Base-by-base conservation (phyloP, 2,329 filamentous ascomycete genomes). In the Onygenales sp. region DNA sequence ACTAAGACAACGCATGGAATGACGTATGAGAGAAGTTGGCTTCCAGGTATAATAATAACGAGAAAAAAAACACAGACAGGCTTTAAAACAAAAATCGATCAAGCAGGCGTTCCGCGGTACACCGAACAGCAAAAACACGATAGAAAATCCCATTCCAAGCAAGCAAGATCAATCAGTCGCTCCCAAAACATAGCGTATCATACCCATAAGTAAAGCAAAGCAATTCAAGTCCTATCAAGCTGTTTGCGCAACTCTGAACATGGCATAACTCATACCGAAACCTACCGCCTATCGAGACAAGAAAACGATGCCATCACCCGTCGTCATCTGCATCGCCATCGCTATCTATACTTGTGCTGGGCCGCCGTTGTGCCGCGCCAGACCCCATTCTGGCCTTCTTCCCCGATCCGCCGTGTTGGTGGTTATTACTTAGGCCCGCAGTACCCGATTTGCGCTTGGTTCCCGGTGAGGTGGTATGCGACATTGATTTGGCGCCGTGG, bases 261-360 rank as follows among this genome's bases (percentile, higher is more conserved):
- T 32, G 46, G 36, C 51, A 27, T 27, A 27, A 27, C 27, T 43
- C 49, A 35, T 51, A 44, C 31, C 31, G 3, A 17, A 3, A 5
- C n/a, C 31, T 43, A 11, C 9, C 39, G 27, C 11, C n/a, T 33
- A 43, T 36, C 11, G 11, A 13, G 51, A 50, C 45, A 57, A 54
- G 58, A 50, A 54, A 58, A 54, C 47, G 46, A 51, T 43, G 43
- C 52, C 38, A 46, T 69, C 60, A 72, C 57, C 70, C 77, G 56
- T 78, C 76, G 51, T 76, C 77, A 59, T 78, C 78, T 38, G 76
- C 77, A 61, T 78, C 77, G 52, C 75, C 74, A 54, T 80, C 77
- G 48, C 77, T 77, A 52, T 77, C 76, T 51, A 80, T 78, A 33
- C 73, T 78, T 17, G 72, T 72, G 57, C 72, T 77, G 21, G 69